Percentiles rank a stretch among this genome's conserved stretches.
These are phyloP conservation scores for Apophysomyces ossiformis DNA, from an alignment of 371 early-diverging fungal genomes.

Conservation along the genomic window DNA sequence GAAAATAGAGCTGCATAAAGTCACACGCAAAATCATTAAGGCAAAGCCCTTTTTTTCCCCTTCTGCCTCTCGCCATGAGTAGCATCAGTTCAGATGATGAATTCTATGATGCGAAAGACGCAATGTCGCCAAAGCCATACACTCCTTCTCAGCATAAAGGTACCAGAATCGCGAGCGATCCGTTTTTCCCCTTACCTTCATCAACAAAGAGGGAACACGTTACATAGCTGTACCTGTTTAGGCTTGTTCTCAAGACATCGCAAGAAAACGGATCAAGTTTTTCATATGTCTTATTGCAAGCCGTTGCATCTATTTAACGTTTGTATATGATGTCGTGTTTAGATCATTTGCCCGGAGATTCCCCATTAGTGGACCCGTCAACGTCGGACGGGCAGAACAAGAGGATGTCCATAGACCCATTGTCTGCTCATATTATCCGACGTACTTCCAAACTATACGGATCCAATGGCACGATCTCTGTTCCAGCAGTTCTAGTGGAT, in stretches of 20 bases:
- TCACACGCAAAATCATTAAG: neutral
- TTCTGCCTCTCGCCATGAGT: neutral
- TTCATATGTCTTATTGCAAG: too few relatives aligned
- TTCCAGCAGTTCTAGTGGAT: neutral
- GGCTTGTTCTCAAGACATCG: too few relatives aligned
- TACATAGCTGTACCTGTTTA: too few relatives aligned
- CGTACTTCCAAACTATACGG: neutral
- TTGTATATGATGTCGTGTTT: neutral
- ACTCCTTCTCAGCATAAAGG: neutral
- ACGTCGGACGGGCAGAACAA: constrained; percentile 2
- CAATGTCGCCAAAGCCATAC: constrained; percentile 8
- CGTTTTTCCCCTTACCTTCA: neutral
- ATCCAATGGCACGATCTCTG: neutral
- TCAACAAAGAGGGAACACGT: neutral
- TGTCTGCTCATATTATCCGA: constrained; percentile 16
- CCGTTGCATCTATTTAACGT: neutral
- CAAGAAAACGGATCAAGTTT: too few relatives aligned
- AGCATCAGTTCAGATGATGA: constrained; percentile 20
- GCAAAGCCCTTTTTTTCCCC: neutral
- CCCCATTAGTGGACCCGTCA: neutral
- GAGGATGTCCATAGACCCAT: constrained; percentile 10
- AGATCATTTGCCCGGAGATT: neutral
- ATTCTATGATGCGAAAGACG: constrained; percentile 23
- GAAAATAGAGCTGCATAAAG: neutral
- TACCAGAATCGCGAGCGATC: neutral